phyloP scores from a whole-genome alignment of 2,329 filamentous ascomycete species.

The Bipolaris zeicola region DNA sequence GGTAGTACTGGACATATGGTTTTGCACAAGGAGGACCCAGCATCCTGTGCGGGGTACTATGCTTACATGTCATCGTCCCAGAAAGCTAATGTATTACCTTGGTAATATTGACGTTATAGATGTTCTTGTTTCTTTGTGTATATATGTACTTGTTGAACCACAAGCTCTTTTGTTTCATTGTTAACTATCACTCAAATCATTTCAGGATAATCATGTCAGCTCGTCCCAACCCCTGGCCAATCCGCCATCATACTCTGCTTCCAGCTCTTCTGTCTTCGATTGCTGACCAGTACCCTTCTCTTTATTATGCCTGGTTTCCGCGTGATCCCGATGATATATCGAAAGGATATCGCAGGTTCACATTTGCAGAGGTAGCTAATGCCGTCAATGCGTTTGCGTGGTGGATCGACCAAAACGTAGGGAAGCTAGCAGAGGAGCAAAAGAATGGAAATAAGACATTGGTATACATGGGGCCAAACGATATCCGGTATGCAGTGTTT shows the following conservation, averaged over 20 bases:
- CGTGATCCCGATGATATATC: conserved; percentile 3
- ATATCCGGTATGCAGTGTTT: conserved; percentile 46
- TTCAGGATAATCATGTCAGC: not conserved
- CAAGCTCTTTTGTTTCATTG: not conserved
- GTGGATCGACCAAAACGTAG: conserved; percentile 36
- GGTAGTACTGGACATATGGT: no score
- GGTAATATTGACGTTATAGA: no score
- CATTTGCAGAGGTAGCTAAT: conserved; percentile 30
- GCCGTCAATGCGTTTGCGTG: conserved; percentile 34
- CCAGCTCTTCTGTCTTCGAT: not conserved
- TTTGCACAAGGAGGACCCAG: not conserved
- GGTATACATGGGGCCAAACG: conserved; percentile 39
- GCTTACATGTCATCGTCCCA: no score
- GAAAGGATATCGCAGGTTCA: conserved; percentile 38
- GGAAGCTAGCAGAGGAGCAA: conserved; percentile 22
- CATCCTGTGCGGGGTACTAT: not conserved
- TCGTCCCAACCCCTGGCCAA: not conserved
- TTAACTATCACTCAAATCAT: not conserved
- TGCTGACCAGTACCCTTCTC: not conserved
- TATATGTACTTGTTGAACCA: not conserved
- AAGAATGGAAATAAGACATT: conserved; percentile 31
- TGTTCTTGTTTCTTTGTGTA: not conserved
- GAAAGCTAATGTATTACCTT: not conserved
- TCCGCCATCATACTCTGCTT: not conserved
- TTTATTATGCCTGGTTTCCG: conserved; percentile 15